phyloP scores from a whole-genome alignment of 2,329 filamentous ascomycete species.

The Botrytis porri region DNA sequence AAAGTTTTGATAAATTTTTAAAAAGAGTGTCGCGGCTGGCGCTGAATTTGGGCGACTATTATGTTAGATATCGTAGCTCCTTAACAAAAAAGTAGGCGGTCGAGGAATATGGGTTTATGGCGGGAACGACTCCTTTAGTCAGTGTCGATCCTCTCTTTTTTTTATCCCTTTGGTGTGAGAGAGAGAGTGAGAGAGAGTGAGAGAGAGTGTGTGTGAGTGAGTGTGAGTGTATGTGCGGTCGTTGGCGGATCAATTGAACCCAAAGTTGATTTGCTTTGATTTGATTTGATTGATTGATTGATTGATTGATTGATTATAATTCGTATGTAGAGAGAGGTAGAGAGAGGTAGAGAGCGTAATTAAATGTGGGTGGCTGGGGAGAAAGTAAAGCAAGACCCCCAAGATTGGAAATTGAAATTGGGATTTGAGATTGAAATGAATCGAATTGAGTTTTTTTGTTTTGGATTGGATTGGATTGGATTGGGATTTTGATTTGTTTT shows the following conservation, averaged over 20 bases:
- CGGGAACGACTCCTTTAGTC: slow-evolving; percentile 1
- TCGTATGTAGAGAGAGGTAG: slow-evolving; percentile 3
- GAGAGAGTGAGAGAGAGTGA: too few relatives aligned
- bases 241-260: slow-evolving; percentile 16
- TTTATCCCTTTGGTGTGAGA: neutral
- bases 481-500: neutral
- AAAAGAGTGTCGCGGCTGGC: slow-evolving; percentile 25
- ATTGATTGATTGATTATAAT: neutral
- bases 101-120: neutral
- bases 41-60: slow-evolving; percentile 13
- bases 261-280: neutral
- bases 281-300: neutral
- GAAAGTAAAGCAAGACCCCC: neutral
- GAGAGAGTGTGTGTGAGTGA: neutral
- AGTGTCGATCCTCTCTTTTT: neutral
- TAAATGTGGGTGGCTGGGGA: slow-evolving; percentile 20
- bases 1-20: slow-evolving; percentile 14
- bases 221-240: neutral
- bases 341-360: neutral
- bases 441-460: neutral
- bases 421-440: neutral
- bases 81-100: slow-evolving; percentile 16
- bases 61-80: slow-evolving; percentile 11
- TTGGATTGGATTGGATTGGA: neutral
- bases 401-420: slow-evolving; percentile 9